A percentile compares a stretch with the other conserved stretches of the same genome.
Conservation (phyloP, 164 flowering plant genomes). For the Berberis vulgaris region DNA sequence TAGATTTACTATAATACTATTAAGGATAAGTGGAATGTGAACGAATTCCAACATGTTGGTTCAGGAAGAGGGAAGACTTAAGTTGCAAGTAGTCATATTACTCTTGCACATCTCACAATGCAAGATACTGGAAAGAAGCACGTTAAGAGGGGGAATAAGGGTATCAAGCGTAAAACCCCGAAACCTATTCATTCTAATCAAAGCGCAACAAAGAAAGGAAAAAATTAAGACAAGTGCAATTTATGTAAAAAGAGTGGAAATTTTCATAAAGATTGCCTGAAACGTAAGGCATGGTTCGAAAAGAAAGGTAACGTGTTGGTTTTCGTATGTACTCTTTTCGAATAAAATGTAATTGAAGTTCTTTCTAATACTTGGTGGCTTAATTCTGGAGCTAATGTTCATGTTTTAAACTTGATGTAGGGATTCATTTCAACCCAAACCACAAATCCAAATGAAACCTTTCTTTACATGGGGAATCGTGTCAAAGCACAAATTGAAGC, state of each 20-base stretch:
- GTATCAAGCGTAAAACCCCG: neutral
- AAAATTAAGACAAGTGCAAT: neutral
- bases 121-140: neutral
- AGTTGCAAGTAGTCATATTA: neutral
- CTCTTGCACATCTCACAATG: neutral
- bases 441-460: neutral
- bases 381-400: conserved; percentile 6
- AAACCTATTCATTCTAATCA: neutral
- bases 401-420: conserved; percentile 8
- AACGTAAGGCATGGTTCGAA: neutral
- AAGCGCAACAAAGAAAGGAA: neutral
- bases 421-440: conserved; percentile 4
- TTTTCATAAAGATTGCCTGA: neutral
- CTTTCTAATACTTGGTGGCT: conserved; percentile 7
- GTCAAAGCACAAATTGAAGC: neutral
- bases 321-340: neutral
- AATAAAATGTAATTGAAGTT: conserved; percentile 9
- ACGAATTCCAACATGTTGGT: too few species aligned
- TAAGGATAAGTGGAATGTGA: too few species aligned
- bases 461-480: neutral
- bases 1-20: too few species aligned
- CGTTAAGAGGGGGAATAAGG: neutral
- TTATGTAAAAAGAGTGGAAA: neutral
- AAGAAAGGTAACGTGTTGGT: neutral
- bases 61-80: neutral